Evolutionary conservation across 495 filamentous ascomycete species (phyloP).

Genomic region (Lindgomyces ingoldianus): DNA sequence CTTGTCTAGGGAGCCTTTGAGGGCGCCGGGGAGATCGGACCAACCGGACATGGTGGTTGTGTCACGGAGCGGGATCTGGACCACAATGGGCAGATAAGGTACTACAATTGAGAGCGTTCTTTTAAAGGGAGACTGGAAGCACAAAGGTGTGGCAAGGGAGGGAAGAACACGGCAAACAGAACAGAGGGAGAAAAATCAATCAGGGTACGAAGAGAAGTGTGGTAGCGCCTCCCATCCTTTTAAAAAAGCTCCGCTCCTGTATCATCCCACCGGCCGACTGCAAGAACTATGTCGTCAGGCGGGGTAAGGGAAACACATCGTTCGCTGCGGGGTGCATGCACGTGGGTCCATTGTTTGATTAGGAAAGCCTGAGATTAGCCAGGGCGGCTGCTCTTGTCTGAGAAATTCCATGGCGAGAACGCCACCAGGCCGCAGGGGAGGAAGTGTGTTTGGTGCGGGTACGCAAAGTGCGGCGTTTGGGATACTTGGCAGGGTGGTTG

Average conservation of each 20-base stretch:
- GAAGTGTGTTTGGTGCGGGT: no score
- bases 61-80: not conserved
- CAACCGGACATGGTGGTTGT: constrained; percentile 27
- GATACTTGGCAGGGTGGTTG: no score
- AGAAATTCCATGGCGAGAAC: not conserved
- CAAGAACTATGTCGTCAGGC: constrained; percentile 22
- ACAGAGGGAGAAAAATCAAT: not conserved
- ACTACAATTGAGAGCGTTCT: not conserved
- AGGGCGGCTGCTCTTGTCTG: not conserved
- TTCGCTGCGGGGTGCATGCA: constrained; percentile 12
- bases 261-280: not conserved
- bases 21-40: constrained; percentile 27
- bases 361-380: not conserved
- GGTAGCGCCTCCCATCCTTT: not conserved
- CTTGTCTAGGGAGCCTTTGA: constrained; percentile 25
- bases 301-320: constrained; percentile 9
- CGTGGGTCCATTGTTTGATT: constrained; percentile 15
- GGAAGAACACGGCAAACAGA: not conserved
- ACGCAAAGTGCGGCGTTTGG: no score
- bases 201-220: not conserved
- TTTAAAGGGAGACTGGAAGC: no score
- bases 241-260: not conserved
- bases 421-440: no score
- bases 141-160: no score
- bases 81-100: not conserved